Evolutionary conservation across 352 stramenopile species (phyloP).

Genomic region (Phytophthora multivora): DNA sequence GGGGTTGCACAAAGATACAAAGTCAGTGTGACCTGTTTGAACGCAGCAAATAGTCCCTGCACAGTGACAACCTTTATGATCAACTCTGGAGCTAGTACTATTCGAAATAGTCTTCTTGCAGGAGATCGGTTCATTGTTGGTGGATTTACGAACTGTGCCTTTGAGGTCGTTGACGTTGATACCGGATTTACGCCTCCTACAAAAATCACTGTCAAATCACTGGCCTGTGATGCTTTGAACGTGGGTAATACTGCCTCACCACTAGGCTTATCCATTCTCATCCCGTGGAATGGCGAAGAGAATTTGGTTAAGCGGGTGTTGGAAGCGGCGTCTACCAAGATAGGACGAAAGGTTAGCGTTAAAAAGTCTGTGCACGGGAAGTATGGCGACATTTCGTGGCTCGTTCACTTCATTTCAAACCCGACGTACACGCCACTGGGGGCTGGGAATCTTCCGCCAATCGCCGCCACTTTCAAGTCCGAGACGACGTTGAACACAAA

Average conservation of each 20-base stretch:
- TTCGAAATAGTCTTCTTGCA: constrained; percentile 43
- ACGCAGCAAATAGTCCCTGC: constrained; percentile 8
- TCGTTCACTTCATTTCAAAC: constrained; percentile 95
- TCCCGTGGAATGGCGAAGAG: constrained; percentile 78
- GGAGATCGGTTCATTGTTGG: constrained; percentile 65
- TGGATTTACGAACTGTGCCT: constrained; percentile 54
- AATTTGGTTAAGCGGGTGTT: constrained; percentile 56
- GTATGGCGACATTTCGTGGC: constrained; percentile 95
- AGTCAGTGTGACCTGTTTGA: constrained; percentile 17
- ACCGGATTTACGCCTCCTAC: neutral
- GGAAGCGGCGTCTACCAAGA: constrained; percentile 54
- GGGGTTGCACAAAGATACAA: constrained; percentile 47
- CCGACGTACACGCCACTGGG: constrained; percentile 88
- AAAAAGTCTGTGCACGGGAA: constrained; percentile 90
- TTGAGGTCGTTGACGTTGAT: constrained; percentile 42
- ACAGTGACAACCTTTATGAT: constrained; percentile 20
- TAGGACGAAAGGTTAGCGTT: constrained; percentile 83
- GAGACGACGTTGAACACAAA: constrained; percentile 17
- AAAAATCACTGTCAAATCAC: constrained; percentile 41
- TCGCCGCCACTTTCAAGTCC: constrained; percentile 52
- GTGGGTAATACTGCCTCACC: constrained; percentile 5
- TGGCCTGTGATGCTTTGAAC: constrained; percentile 44
- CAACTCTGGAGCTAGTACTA: constrained; percentile 25
- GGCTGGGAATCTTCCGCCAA: constrained; percentile 85
- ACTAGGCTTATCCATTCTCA: constrained; percentile 34